phyloP scores from a whole-genome alignment of 495 filamentous ascomycete genomes.

The Aspergillus homomorphus region DNA sequence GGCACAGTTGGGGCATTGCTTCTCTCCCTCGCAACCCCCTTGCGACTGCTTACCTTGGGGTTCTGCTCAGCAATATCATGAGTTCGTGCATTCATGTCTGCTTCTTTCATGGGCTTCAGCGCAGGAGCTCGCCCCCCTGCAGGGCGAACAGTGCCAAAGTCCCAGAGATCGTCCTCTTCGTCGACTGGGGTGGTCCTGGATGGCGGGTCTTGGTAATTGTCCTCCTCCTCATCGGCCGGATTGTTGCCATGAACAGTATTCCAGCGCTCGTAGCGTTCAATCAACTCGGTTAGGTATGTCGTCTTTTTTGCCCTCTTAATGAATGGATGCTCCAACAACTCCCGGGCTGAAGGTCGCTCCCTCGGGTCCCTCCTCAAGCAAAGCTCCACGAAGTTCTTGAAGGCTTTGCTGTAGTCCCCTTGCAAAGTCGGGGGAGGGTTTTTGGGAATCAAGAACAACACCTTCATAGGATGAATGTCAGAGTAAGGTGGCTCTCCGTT shows the following conservation, averaged over 20 bases:
- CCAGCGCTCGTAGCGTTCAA: constrained; percentile 87
- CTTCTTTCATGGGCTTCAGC: constrained; percentile 68
- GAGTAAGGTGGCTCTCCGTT: constrained; percentile 93
- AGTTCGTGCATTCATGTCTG: constrained; percentile 63
- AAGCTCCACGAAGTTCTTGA: constrained; percentile 91
- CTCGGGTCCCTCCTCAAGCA: constrained; percentile 85
- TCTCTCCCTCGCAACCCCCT: constrained; percentile 23
- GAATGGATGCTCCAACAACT: constrained; percentile 86
- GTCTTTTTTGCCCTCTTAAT: constrained; percentile 87
- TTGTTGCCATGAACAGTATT: constrained; percentile 59
- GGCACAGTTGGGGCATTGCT: constrained; percentile 17
- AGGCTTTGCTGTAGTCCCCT: constrained; percentile 81
- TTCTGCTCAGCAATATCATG: constrained; percentile 41
- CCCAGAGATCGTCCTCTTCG: constrained; percentile 83
- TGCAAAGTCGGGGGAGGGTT: constrained; percentile 80
- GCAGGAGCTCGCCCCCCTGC: constrained; percentile 50
- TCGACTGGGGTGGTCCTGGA: constrained; percentile 20
- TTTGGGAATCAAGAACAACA: constrained; percentile 94
- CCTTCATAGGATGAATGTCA: constrained; percentile 98
- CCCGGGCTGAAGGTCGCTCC: constrained; percentile 81
- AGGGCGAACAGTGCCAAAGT: constrained; percentile 88
- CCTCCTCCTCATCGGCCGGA: constrained; percentile 61
- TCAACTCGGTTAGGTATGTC: constrained; percentile 85
- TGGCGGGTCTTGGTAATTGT: constrained; percentile 42
- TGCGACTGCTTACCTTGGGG: constrained; percentile 37